Conservation (phyloP, 176 grass and related monocot species). For the Oryza nivara region DNA sequence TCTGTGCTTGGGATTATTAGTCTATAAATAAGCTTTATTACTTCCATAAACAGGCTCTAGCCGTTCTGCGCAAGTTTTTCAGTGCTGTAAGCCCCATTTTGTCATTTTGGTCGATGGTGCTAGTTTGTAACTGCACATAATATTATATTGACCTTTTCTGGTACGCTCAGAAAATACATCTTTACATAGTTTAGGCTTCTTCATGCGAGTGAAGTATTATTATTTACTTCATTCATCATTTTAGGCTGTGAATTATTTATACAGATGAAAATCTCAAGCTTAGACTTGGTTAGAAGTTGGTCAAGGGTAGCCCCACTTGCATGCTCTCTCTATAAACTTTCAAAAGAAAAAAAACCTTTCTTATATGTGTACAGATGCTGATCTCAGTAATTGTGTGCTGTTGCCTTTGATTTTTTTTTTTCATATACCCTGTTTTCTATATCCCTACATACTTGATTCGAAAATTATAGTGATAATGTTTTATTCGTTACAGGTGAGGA, state of each 20-base stretch:
- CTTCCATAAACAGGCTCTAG: neutral
- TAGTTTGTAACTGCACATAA: neutral
- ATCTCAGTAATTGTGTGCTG: neutral
- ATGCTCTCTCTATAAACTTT: neutral
- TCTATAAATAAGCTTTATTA: neutral
- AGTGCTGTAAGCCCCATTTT: too few relatives aligned
- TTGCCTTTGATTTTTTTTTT: neutral
- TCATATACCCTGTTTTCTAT: constrained; percentile 18
- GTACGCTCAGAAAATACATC: neutral
- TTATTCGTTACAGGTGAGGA: constrained; percentile 62
- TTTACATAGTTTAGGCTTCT: neutral
- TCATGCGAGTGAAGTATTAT: neutral
- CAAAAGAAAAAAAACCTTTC: neutral
- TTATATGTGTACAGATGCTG: neutral
- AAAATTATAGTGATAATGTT: constrained; percentile 8
- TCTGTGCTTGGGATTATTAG: neutral
- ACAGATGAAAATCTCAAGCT: neutral
- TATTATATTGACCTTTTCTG: constrained; percentile 10
- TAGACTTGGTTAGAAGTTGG: neutral
- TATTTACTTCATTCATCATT: neutral
- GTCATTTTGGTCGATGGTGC: neutral
- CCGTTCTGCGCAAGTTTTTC: neutral
- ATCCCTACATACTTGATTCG: neutral
- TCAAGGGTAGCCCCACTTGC: neutral
- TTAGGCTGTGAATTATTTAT: neutral